Base-by-base conservation (phyloP, 495 filamentous ascomycete species). In the Penicillium riverlandense region DNA sequence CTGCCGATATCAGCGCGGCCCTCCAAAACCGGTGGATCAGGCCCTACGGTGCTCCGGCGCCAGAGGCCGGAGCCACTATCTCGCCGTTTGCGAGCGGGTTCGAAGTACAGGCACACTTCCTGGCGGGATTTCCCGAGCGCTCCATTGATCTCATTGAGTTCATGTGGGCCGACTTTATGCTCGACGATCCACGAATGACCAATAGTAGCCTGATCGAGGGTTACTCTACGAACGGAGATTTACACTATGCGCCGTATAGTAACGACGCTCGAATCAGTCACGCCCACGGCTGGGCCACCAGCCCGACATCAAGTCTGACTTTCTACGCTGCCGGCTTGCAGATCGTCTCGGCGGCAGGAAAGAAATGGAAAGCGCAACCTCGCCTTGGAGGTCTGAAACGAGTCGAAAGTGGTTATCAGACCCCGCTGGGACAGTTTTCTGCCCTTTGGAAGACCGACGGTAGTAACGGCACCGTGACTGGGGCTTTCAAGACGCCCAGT, bases 161-260 rank as follows among this genome's bases (percentile, higher is more conserved):
- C 0, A 65, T 74, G 58, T 82, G 78, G 77, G 15, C 15, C 15
- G 76, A 69, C 8, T 78, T 75, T 45, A 75, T 80, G 72, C 69
- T 84, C 12, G 59, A 81, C 40, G 74, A 78, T 38, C 66, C 69
- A 4, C 68, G 74, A 10, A 76, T 81, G 66, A 84, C 79, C 2
- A 76, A 80, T 39, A 72, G 66, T 1, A 80, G 76, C 0, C 72
- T 80, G n/a, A 72, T 77, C 40, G 80, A 84, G 49, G 78, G 78
- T 0, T 82, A 77, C 50, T 55, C 69, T 3, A 65, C 61, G 0
- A 68, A 77, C 53, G 79, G 79, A 6, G 53, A 67, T 31, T 37
- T 79, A 14, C 72, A 77, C 41, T 82, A 84, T 52, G 71, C 76
- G 4, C 71, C 76, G 0, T 82, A 82, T 54, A 57, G 47, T 32